These are phyloP conservation scores for Phragmites australis DNA, from an alignment of 176 grass and related monocot genomes.

Conservation along the genomic window DNA sequence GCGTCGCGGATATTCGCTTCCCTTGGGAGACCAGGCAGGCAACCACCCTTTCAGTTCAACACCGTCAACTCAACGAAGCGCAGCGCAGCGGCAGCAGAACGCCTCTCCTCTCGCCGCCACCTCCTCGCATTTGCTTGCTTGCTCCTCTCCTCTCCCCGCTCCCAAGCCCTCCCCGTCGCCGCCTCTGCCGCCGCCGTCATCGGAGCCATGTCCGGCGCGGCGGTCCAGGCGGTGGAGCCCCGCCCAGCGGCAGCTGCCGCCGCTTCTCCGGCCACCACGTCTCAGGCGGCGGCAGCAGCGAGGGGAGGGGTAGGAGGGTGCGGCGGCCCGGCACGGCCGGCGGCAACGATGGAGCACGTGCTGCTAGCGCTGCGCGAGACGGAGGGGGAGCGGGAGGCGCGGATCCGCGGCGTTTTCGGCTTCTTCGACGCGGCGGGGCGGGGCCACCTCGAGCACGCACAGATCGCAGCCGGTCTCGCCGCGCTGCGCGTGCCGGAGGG, in stretches of 20 bases:
- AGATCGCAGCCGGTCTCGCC: slow-evolving; percentile 65
- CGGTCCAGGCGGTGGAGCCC: slow-evolving; percentile 50
- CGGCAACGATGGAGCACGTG: slow-evolving; percentile 73
- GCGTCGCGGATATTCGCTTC: slow-evolving; percentile 29
- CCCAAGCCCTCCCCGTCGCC: not conserved
- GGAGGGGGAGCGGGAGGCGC: slow-evolving; percentile 67
- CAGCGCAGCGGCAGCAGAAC: not conserved
- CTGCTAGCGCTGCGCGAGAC: slow-evolving; percentile 75
- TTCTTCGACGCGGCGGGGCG: slow-evolving; percentile 72
- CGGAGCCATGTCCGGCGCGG: slow-evolving; percentile 41
- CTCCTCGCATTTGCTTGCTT: not conserved
- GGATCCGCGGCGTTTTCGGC: slow-evolving; percentile 72
- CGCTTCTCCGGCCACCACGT: not conserved
- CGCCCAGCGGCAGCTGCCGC: not conserved
- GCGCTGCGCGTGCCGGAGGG: slow-evolving; percentile 52
- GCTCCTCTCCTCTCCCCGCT: not conserved
- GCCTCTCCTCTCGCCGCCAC: not conserved
- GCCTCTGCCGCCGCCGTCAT: not conserved
- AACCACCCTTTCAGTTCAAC: not conserved
- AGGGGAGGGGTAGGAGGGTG: slow-evolving; percentile 25
- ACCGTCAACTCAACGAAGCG: not conserved
- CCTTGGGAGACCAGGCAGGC: not conserved
- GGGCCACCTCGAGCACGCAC: slow-evolving; percentile 65
- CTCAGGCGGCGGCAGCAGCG: not conserved
- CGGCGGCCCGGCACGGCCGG: slow-evolving; percentile 53